Evolutionary conservation across 2,329 filamentous ascomycete species (phyloP).

Genomic region (Botrytis fragariae): DNA sequence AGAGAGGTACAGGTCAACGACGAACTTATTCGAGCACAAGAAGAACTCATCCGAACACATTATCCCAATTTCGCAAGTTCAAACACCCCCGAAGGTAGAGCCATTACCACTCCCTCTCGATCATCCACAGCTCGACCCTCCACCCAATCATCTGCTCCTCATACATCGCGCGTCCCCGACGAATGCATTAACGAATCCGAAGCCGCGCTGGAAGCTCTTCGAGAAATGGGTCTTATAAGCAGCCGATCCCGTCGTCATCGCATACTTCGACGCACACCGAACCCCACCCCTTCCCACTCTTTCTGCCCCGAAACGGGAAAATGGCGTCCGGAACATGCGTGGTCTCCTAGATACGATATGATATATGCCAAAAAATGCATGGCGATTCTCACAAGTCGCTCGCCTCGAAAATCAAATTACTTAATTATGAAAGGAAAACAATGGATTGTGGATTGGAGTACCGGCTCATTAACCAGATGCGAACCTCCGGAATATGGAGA

Average conservation of each 20-base stretch:
- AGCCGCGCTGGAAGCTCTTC: neutral
- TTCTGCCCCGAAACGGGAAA: constrained; percentile 44
- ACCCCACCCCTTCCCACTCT: constrained; percentile 23
- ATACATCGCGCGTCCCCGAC: neutral
- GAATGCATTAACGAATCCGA: neutral
- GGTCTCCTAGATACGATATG: constrained; percentile 56
- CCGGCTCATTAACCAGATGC: constrained; percentile 53
- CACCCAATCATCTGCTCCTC: neutral
- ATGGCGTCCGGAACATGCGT: constrained; percentile 55
- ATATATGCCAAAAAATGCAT: constrained; percentile 60
- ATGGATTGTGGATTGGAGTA: constrained; percentile 59
- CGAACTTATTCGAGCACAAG: constrained; percentile 28
- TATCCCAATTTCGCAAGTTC: constrained; percentile 26
- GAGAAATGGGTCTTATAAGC: constrained; percentile 13
- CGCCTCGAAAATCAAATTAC: constrained; percentile 57
- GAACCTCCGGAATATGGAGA: constrained; percentile 55
- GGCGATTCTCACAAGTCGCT: constrained; percentile 55
- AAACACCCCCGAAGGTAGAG: neutral
- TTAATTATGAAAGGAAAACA: constrained; percentile 56
- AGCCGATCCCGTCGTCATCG: neutral
- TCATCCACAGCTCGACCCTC: neutral
- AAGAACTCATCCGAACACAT: constrained; percentile 30
- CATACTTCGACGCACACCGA: constrained; percentile 2
- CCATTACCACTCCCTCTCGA: neutral
- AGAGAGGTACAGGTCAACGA: constrained; percentile 14